phyloP scores from a whole-genome alignment of 2,329 filamentous ascomycete species.

The Torrubiella hemipterigena region DNA sequence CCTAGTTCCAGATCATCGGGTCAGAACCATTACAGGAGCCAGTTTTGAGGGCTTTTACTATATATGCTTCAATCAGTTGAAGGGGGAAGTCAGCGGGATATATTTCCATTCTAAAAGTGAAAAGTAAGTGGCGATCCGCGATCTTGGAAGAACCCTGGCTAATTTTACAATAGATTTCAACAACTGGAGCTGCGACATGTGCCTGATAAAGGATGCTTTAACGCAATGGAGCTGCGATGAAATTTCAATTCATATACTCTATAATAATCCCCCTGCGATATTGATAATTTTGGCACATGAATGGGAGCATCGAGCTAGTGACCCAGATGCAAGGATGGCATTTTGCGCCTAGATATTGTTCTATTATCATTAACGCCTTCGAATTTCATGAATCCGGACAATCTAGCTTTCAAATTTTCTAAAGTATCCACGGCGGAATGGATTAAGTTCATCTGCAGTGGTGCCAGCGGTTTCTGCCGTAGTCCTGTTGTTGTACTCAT shows the following conservation, averaged over 20 bases:
- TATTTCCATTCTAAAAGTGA: constrained; percentile 98
- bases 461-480: constrained; percentile 24
- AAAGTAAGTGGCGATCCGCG: constrained; percentile 52
- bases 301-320: too few species aligned
- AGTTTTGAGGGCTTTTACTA: constrained; percentile 99
- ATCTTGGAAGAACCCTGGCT: too few species aligned
- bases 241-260: constrained; percentile 3
- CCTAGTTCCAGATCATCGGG: constrained; percentile 85
- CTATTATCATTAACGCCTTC: too few species aligned
- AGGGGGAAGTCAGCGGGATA: constrained; percentile 79
- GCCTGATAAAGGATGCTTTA: constrained; percentile 70
- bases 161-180: constrained; percentile 81
- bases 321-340: too few species aligned
- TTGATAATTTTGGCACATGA: too few species aligned
- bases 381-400: too few species aligned
- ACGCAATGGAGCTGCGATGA: constrained; percentile 68
- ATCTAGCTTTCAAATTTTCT: constrained; percentile 43
- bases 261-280: too few species aligned
- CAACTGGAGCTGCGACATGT: constrained; percentile 86
- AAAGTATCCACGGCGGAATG: constrained; percentile 48
- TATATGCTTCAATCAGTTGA: constrained; percentile 92
- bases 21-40: constrained; percentile 81
- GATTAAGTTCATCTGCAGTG: constrained; percentile 47
- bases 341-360: too few species aligned
- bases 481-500: constrained; percentile 18